These are phyloP conservation scores for Colletotrichum sp. DNA, from an alignment of 2,329 filamentous ascomycete species.

Conservation along the genomic window DNA sequence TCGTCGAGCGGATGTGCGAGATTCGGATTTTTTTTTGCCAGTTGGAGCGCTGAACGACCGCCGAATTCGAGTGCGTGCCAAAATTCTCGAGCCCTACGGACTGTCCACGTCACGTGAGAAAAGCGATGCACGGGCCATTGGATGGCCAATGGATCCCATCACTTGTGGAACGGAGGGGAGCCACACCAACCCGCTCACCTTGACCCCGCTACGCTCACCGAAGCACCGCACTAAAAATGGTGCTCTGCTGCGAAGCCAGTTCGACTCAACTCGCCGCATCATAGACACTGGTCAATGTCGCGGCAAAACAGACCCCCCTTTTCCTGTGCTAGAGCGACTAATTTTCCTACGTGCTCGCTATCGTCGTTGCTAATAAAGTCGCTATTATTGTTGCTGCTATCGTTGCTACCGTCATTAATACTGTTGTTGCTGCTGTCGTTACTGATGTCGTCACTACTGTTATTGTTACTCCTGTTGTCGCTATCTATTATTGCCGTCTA, in stretches of 20 bases:
- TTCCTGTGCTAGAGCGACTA: background rate
- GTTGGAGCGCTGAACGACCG: too few species aligned
- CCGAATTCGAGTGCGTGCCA: too few species aligned
- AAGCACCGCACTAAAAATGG: background rate
- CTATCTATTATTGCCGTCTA: background rate
- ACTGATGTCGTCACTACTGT: too few species aligned
- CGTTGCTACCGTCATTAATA: background rate
- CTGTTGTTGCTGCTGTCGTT: too few species aligned
- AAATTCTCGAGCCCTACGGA: too few species aligned
- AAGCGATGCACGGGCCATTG: too few species aligned
- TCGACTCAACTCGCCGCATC: background rate
- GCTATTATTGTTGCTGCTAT: background rate
- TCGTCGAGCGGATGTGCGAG: too few species aligned
- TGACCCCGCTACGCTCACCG: background rate
- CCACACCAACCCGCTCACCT: background rate
- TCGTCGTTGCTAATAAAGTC: rapidly evolving
- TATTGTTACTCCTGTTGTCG: too few species aligned
- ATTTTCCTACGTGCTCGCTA: rapidly evolving
- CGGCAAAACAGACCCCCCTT: background rate
- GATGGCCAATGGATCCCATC: too few species aligned
- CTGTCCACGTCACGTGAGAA: too few species aligned
- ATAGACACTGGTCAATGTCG: background rate
- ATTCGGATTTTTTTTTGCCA: too few species aligned
- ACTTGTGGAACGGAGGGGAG: too few species aligned
- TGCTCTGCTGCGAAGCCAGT: background rate